Percentiles rank a stretch among this genome's conserved stretches.
phyloP scores from a whole-genome alignment of 1,284 basidiomycete genomes.

The Sporisorium reilianum region DNA sequence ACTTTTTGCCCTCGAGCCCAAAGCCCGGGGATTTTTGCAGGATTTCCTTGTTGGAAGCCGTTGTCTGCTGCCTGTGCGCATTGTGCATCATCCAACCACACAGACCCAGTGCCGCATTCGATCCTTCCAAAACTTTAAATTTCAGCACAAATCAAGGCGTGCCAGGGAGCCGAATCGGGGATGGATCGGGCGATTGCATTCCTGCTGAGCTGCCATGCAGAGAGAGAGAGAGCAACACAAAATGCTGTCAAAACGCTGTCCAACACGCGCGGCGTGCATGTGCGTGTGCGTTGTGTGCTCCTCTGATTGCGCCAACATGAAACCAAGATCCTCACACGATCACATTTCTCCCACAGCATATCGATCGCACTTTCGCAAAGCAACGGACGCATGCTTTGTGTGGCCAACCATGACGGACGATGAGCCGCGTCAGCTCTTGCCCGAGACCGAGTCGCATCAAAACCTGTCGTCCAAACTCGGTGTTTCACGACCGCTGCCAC shows the following conservation, averaged over 20 bases:
- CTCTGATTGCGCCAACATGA: neutral
- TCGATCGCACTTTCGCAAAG: neutral
- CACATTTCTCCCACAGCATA: neutral
- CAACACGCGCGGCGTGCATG: neutral
- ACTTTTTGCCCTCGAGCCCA: neutral
- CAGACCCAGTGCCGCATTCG: neutral
- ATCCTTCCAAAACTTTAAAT: neutral
- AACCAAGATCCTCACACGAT: neutral
- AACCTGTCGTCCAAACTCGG: slow-evolving; percentile 36
- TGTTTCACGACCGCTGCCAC: slow-evolving; percentile 41
- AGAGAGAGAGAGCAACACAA: neutral
- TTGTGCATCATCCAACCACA: neutral
- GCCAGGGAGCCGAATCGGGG: neutral
- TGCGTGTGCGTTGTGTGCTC: neutral
- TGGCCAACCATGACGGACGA: slow-evolving; percentile 27
- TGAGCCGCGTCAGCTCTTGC: slow-evolving; percentile 42
- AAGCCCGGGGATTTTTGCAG: neutral
- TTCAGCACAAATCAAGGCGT: neutral
- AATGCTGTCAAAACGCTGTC: neutral
- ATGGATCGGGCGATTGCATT: neutral
- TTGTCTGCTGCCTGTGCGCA: neutral
- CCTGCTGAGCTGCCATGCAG: no score
- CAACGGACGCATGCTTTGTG: neutral
- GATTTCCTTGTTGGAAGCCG: neutral
- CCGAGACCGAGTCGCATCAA: slow-evolving; percentile 43